Evolutionary conservation across 257 asterid species (phyloP).

Genomic region (Solanum rostratum): DNA sequence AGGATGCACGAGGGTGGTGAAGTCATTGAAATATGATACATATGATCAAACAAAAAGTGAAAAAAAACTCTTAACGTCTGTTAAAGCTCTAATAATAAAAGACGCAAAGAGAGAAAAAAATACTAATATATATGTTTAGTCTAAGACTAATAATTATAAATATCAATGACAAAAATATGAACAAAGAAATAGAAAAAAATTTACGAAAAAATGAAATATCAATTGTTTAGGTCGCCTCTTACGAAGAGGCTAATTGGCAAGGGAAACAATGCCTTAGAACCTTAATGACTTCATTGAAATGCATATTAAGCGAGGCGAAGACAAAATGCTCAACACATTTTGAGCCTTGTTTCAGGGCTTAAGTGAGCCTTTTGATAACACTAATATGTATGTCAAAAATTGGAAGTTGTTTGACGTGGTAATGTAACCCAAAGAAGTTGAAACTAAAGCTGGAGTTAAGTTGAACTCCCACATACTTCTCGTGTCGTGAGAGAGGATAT

Average conservation of each 20-base stretch:
- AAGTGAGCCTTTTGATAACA: neutral
- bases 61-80: neutral
- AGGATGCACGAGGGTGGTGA: neutral
- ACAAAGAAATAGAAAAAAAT: neutral
- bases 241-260: neutral
- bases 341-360: neutral
- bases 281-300: neutral
- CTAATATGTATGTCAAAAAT: neutral
- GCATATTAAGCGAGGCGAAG: neutral
- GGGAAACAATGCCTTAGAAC: neutral
- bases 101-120: neutral
- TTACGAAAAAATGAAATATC: neutral
- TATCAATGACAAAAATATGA: neutral
- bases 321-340: neutral
- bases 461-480: neutral
- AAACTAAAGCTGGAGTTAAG: neutral
- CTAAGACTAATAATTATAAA: neutral
- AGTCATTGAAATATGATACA: neutral
- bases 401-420: neutral
- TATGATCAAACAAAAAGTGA: neutral
- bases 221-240: neutral
- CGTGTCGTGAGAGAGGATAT: neutral
- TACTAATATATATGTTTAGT: neutral
- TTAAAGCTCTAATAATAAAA: neutral
- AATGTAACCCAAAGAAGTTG: neutral